Percentiles rank a stretch among this genome's conserved stretches.
Conservation (phyloP, 805 yeast genomes). For the Starmerella cellae region DNA sequence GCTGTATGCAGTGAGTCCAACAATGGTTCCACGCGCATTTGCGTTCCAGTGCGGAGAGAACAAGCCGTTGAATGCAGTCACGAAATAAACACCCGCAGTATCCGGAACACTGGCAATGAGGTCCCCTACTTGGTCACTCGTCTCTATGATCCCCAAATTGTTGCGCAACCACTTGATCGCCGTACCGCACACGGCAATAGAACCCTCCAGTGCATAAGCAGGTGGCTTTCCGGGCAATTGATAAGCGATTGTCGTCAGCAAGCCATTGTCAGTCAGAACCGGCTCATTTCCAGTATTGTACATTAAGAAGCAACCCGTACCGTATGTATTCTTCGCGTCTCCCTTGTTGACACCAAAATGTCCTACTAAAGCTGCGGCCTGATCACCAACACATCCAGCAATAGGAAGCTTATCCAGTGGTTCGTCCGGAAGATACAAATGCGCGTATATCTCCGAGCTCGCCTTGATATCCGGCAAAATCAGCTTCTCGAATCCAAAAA, state of each 20-base stretch:
- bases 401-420: constrained; percentile 55
- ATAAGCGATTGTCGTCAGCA: constrained; percentile 78
- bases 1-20: constrained; percentile 89
- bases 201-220: constrained; percentile 85
- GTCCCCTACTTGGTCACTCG: constrained; percentile 80
- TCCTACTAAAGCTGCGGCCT: constrained; percentile 84
- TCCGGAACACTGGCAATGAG: constrained; percentile 68
- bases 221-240: constrained; percentile 71
- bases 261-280: constrained; percentile 62
- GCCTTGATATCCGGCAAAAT: constrained; percentile 71
- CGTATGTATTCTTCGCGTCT: constrained; percentile 88
- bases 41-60: constrained; percentile 96
- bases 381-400: constrained; percentile 88
- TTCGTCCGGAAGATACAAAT: constrained; percentile 45
- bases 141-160: constrained; percentile 67
- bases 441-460: constrained; percentile 65
- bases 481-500: constrained; percentile 65
- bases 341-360: constrained; percentile 76
- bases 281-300: constrained; percentile 73
- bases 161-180: constrained; percentile 90
- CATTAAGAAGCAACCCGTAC: constrained; percentile 85
- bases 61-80: constrained; percentile 87
- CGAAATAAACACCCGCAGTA: constrained; percentile 85
- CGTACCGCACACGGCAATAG: constrained; percentile 92
- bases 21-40: constrained; percentile 80